Conservation (phyloP, 306 rosid genomes). For the Purshia tridentata region DNA sequence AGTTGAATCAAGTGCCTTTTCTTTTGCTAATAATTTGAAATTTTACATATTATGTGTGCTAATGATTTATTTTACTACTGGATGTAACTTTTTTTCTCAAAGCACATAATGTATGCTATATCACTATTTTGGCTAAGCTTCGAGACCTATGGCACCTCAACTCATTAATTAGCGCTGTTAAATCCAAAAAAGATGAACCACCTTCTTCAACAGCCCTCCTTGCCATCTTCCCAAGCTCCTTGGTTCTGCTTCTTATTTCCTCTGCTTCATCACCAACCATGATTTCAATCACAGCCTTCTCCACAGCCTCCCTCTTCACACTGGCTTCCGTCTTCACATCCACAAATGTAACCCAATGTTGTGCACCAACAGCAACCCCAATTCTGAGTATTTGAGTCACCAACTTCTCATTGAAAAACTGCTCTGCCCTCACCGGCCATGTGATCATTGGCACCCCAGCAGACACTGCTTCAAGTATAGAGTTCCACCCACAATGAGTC, state of each 20-base stretch:
- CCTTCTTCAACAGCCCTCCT: conserved; percentile 22
- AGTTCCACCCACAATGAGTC: conserved; percentile 57
- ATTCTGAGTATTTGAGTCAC: conserved; percentile 24
- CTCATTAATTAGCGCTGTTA: conserved; percentile 7
- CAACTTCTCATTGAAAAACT: conserved; percentile 44
- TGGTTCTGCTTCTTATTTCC: conserved; percentile 36
- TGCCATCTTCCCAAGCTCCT: conserved; percentile 17
- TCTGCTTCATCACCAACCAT: conserved; percentile 42
- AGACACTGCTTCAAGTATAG: conserved; percentile 33
- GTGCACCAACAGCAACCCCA: conserved; percentile 36
- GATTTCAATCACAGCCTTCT: conserved; percentile 31
- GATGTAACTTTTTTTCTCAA: background rate
- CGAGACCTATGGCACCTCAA: background rate
- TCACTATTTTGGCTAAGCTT: background rate
- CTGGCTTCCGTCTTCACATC: conserved; percentile 25
- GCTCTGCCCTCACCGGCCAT: conserved; percentile 44
- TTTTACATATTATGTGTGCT: background rate
- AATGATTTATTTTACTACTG: too few species aligned
- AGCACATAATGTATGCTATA: background rate
- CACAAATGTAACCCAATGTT: conserved; percentile 17
- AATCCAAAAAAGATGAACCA: conserved; percentile 3
- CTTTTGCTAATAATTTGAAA: too few species aligned
- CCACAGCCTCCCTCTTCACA: conserved; percentile 21
- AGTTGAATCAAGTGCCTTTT: too few species aligned
- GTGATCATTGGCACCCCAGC: conserved; percentile 45